Evolutionary conservation across 495 filamentous ascomycete species (phyloP), one percentile per base, ranked within the genome.

Genomic region (Podospora comata): DNA sequence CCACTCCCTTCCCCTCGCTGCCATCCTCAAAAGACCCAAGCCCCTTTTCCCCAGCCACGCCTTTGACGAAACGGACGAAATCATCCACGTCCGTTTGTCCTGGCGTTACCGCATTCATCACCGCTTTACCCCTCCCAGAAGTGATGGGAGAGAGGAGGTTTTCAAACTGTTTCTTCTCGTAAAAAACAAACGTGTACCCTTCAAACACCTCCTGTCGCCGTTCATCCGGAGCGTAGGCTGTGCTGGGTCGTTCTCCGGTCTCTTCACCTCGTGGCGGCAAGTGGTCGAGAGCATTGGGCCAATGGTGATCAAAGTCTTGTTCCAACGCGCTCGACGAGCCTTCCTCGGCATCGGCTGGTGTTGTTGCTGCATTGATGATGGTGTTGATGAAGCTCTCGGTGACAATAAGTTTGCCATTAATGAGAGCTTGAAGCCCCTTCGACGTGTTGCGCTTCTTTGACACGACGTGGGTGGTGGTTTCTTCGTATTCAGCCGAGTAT

Each of bases 181-280:
- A 91, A 68, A 98, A 97, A 20, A 99, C 82, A 74, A 98, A 97
- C 0, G 89, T 94, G 67, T 92, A 95, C 20, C 91, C 92, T 30
- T 92, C 87, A 69, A 99, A 97, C 9, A 99, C 79, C 56, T 88
- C 88, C 16, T 82, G 76, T 19, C 95, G 84, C 5, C 79, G 74
- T 0, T 84, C 75, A 64, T 94, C 85, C 0, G 95, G 94, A 11
- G 83, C 82, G 74, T 96, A 94, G 16, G 87, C 80, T 56, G 86
- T 82, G 0, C 82, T 73, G 0, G 87, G 86, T 60, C 90, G 83
- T 30, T 86, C 81, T 13, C 84, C 80, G 0, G 89, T 89, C 71
- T 98, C 95, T 65, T 89, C 90, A 2, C 90, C 91, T 9, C 86
- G 83, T 0, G 88, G 87, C 0, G 94, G 92, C 7, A 97, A 81